Evolutionary conservation across 495 filamentous ascomycete species (phyloP), one percentile per base, ranked within the genome.

Genomic region (Penicillium taxi): DNA sequence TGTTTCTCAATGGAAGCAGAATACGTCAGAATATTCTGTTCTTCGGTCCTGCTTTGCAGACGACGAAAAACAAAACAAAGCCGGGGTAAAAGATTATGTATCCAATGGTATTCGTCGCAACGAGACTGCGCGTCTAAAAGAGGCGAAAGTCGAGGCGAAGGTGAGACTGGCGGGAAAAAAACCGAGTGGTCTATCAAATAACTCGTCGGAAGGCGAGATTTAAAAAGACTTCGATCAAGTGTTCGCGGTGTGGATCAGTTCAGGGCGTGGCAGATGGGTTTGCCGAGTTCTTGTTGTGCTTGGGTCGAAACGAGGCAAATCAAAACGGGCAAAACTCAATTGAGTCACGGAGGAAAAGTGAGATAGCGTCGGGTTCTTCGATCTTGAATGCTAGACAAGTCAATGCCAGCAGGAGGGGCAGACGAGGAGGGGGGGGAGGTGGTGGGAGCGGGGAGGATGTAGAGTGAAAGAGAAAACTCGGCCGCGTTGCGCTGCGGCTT

Each of bases 301-400:
- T n/a, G n/a, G n/a, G n/a, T n/a, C n/a, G n/a, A n/a, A n/a, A n/a
- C n/a, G n/a, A n/a, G n/a, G n/a, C n/a, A n/a, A n/a, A n/a, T n/a
- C n/a, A n/a, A n/a, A n/a, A n/a, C n/a, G n/a, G n/a, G n/a, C n/a
- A n/a, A n/a, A 44, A 46, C 43, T 50, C 50, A 55, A 55, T 55
- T 55, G 51, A 31, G 24, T 25, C 21, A 23, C 29, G 34, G 13
- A 20, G 34, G 29, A 25, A 35, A 11, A 28, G 38, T 22, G 23
- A 34, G 27, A 26, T 19, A 33, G 35, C 39, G 35, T 42, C 32
- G 37, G 39, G 28, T 17, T 42, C 37, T 48, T 52, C 47, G 40
- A 37, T 43, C 39, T 58, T 47, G 44, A 47, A 46, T 64, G 65
- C 67, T 70, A 59, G 67, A 70, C 67, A 70, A 70, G 67, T 67